These are phyloP conservation scores for Talaromyces amestolkiae DNA, from an alignment of 2,329 filamentous ascomycete genomes.

Conservation along the genomic window DNA sequence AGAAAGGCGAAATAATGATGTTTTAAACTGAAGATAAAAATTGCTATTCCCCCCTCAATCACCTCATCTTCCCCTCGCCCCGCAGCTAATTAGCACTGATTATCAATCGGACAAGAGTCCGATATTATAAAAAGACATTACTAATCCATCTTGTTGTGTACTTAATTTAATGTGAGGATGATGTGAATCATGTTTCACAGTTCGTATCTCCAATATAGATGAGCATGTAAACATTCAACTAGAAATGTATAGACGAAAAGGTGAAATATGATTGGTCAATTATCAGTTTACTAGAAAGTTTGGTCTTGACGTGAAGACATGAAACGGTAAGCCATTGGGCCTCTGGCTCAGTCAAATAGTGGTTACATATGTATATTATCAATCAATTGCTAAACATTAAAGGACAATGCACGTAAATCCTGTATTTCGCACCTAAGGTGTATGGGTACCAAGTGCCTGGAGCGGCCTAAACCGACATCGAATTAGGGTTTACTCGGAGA, in stretches of 20 bases:
- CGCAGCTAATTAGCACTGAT: not conserved
- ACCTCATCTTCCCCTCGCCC: slow-evolving; percentile 2
- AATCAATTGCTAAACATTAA: not conserved
- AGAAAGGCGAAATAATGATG: not conserved
- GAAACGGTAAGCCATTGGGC: not conserved
- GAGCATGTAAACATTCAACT: not conserved
- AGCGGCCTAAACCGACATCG: not conserved
- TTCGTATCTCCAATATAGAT: not conserved
- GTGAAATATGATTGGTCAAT: not conserved
- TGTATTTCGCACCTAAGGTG: too few species aligned
- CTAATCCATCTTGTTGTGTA: not conserved
- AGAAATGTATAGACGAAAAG: not conserved
- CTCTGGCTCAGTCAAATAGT: not conserved
- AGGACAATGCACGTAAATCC: too few species aligned
- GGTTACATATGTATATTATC: not conserved
- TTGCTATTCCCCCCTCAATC: not conserved
- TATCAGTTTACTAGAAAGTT: not conserved
- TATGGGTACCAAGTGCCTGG: not conserved
- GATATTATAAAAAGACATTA: not conserved
- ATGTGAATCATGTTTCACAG: not conserved
- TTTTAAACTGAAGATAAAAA: not conserved
- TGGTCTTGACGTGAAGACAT: not conserved
- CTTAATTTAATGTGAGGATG: not conserved
- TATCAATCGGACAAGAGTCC: not conserved
- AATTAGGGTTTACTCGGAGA: not conserved